A percentile compares a stretch with the other conserved stretches of the same genome.
phyloP scores from a whole-genome alignment of 192 early-diverging fungal genomes.

The Coemansia pectinata region DNA sequence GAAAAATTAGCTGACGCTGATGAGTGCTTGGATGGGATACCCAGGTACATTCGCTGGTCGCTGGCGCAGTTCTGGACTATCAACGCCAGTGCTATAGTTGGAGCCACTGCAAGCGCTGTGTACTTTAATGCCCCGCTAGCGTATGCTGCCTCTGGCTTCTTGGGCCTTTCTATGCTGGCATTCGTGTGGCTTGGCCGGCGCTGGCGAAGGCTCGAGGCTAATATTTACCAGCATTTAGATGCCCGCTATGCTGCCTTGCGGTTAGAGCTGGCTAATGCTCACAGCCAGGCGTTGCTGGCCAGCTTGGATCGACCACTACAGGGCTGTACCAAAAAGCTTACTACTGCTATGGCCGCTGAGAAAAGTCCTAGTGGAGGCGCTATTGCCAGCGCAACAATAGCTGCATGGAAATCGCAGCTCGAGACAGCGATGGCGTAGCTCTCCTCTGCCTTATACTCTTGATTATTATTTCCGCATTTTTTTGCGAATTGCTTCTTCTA shows the following conservation, averaged over 20 bases:
- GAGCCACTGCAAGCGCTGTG: not conserved
- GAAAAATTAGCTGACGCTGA: constrained; percentile 20
- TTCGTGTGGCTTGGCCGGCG: constrained; percentile 38
- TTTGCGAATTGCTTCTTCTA: not conserved
- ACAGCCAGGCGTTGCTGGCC: constrained; percentile 16
- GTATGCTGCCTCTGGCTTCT: constrained; percentile 22
- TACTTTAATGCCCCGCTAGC: constrained; percentile 13
- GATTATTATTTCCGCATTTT: not conserved
- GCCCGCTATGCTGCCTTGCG: constrained; percentile 14
- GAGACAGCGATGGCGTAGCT: not conserved
- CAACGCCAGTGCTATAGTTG: constrained; percentile 19
- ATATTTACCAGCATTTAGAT: constrained; percentile 26
- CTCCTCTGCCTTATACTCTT: not conserved
- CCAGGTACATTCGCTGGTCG: constrained; percentile 36
- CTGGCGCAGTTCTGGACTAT: constrained; percentile 45
- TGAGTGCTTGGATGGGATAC: constrained; percentile 19
- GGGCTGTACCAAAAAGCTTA: constrained; percentile 7
- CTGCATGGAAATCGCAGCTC: constrained; percentile 34
- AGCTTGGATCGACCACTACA: constrained; percentile 24
- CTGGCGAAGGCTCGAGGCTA: constrained; percentile 27
- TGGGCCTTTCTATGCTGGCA: constrained; percentile 19
- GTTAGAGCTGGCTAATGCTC: constrained; percentile 8
- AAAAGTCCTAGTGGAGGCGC: not conserved
- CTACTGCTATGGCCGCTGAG: not conserved
- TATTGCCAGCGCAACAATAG: not conserved